Evolutionary conservation across 805 yeast genomes (phyloP).

Genomic region (Yamadazyma nakazawae): DNA sequence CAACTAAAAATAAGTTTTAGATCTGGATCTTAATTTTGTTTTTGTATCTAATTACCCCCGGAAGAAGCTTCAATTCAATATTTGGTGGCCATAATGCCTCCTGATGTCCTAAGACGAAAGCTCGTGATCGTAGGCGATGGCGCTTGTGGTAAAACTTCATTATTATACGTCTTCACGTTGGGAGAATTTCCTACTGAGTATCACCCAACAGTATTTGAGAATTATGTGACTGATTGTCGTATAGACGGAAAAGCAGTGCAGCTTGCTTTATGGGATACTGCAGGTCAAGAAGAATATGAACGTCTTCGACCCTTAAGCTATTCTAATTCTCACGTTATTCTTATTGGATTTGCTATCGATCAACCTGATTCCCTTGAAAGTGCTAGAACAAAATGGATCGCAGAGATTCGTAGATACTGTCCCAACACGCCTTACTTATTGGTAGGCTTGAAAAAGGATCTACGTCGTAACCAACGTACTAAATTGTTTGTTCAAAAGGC

Average conservation of each 20-base stretch:
- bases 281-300: constrained; percentile 96
- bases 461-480: constrained; percentile 47
- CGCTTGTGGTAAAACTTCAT: constrained; percentile 90
- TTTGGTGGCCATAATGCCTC: neutral
- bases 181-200: constrained; percentile 92
- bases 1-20: neutral
- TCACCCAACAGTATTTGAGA: constrained; percentile 93
- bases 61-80: neutral
- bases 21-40: neutral
- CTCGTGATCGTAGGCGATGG: constrained; percentile 93
- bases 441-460: constrained; percentile 83
- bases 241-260: constrained; percentile 92
- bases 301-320: constrained; percentile 84
- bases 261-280: constrained; percentile 91
- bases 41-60: neutral
- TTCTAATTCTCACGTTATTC: constrained; percentile 79
- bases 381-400: constrained; percentile 83
- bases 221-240: constrained; percentile 89
- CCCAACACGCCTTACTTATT: constrained; percentile 75
- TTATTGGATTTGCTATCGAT: constrained; percentile 84
- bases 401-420: constrained; percentile 76
- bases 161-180: constrained; percentile 84
- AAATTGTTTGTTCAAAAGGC: constrained; percentile 49
- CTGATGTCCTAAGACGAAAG: constrained; percentile 45
- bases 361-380: constrained; percentile 81